These are phyloP conservation scores for Rhazya stricta DNA, from an alignment of 257 asterid species.

Conservation along the genomic window DNA sequence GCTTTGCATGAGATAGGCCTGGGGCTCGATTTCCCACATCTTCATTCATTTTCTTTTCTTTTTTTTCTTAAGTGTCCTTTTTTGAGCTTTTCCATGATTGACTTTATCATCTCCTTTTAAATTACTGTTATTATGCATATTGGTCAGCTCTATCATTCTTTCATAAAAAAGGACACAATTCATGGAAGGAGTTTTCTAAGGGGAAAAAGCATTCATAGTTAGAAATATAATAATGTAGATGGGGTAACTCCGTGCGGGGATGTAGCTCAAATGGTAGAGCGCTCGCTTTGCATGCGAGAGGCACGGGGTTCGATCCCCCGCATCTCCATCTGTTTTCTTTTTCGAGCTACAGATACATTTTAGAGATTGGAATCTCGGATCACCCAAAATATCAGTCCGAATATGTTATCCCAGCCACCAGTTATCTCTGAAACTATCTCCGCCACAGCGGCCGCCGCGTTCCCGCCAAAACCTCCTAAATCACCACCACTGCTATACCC, in stretches of 20 bases:
- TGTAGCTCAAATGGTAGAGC: conserved; percentile 99
- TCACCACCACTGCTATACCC: conserved; percentile 12
- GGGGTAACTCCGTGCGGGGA: conserved; percentile 46
- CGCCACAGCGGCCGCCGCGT: conserved; percentile 19
- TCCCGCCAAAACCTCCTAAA: conserved; percentile 25
- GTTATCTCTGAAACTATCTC: conserved; percentile 28
- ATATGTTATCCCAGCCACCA: conserved; percentile 34
- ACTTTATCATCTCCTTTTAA: too few species aligned
- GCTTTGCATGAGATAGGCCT: conserved; percentile 99
- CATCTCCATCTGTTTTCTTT: conserved; percentile 21
- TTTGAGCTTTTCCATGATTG: too few species aligned
- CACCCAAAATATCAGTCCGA: conserved; percentile 1
- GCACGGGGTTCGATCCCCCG: conserved; percentile 79
- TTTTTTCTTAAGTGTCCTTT: too few species aligned
- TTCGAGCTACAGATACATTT: too few species aligned
- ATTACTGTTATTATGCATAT: too few species aligned
- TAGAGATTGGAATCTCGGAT: neutral
- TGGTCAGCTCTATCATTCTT: too few species aligned
- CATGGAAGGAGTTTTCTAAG: too few species aligned
- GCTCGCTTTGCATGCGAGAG: conserved; percentile 99
- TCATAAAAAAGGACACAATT: too few species aligned
- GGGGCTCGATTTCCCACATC: conserved; percentile 61
- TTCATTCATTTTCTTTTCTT: too few species aligned
- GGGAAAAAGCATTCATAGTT: too few species aligned
- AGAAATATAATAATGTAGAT: too few species aligned